Evolutionary conservation across 768 basidiomycete species (phyloP), one percentile per base, ranked within the genome.

Genomic region (Russula foetens): DNA sequence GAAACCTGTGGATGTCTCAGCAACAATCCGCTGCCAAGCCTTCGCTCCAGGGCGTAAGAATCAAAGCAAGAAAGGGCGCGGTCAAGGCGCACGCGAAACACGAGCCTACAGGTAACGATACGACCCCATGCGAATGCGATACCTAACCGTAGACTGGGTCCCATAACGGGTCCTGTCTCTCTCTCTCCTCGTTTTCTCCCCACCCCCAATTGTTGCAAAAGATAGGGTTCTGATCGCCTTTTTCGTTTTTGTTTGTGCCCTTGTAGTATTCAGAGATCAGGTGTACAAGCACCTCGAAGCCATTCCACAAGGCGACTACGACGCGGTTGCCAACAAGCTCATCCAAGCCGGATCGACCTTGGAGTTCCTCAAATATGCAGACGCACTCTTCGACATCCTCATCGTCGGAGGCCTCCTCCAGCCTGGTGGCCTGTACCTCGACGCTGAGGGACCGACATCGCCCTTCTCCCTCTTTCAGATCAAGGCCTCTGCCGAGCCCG

Each of bases 361-460:
- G 73, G 97, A 99, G 75, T 88, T 85, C 70, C 85, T 95, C 74
- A 97, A 97, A 78, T 98, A 98, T 86, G 90, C 92, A 75, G 94
- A 97, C 68, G 82, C 88, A 58, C 86, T 98, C 68, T 98, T 97
- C 75, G 95, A 99, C 76, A 84, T 97, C 77, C 81, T 98, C 71
- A 83, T 99, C 69, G 88, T 94, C 70, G 96, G 96, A 51, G 92
- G 93, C 44, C 87, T 99, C 64, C 84, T 99, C 68, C 95, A 98
- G 75, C 97, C 96, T 21, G 96, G 96, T 53, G 96, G 96, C 62
- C 84, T 79, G 68, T 94, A 90, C 75, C 69, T 98, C 74, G 93
- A 97, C 59, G 91, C 93, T 63, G 85, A 84, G 51, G 86, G 88
- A 23, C 88, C 91, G 29, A 78, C 84, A 15, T 93, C 88, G 39